A percentile compares a stretch with the other conserved stretches of the same genome.
Evolutionary conservation across 106 monocot species (phyloP).

Genomic region (Dioscorea zingiberensis): DNA sequence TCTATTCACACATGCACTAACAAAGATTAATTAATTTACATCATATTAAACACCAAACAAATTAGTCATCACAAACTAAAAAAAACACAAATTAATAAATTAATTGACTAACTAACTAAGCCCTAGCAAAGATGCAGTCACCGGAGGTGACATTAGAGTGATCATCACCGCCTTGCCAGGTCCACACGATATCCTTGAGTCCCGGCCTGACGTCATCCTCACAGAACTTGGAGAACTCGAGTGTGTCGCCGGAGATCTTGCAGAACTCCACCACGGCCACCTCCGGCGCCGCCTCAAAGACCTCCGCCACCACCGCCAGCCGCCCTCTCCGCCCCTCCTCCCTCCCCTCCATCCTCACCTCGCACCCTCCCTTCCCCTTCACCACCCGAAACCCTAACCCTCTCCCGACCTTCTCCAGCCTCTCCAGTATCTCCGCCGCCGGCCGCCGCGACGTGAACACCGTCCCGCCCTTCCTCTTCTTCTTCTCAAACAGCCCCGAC

Average conservation of each 20-base stretch:
- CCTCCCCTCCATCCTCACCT: conserved; percentile 33
- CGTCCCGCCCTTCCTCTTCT: conserved; percentile 8
- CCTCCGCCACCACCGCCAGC: conserved; percentile 54
- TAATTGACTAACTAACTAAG: neutral
- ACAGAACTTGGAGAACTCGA: conserved; percentile 68
- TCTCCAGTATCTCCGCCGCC: conserved; percentile 39
- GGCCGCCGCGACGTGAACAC: conserved; percentile 52
- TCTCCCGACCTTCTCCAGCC: conserved; percentile 38
- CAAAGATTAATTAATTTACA: too few species aligned
- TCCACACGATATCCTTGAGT: conserved; percentile 72
- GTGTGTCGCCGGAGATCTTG: conserved; percentile 44
- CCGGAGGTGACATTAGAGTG: neutral
- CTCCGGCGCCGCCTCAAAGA: conserved; percentile 43
- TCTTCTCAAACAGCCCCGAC: conserved; percentile 39
- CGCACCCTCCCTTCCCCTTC: conserved; percentile 27
- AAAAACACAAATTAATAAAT: neutral
- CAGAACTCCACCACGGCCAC: conserved; percentile 66
- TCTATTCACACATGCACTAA: too few species aligned
- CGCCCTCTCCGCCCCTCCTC: conserved; percentile 39
- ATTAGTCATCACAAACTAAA: too few species aligned
- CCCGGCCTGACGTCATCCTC: conserved; percentile 46
- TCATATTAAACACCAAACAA: too few species aligned
- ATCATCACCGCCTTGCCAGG: conserved; percentile 48
- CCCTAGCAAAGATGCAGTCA: neutral
- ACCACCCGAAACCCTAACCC: conserved; percentile 31